Evolutionary conservation across 306 rosid species (phyloP), one percentile per base, ranked within the genome.

Genomic region (Trifolium repens): DNA sequence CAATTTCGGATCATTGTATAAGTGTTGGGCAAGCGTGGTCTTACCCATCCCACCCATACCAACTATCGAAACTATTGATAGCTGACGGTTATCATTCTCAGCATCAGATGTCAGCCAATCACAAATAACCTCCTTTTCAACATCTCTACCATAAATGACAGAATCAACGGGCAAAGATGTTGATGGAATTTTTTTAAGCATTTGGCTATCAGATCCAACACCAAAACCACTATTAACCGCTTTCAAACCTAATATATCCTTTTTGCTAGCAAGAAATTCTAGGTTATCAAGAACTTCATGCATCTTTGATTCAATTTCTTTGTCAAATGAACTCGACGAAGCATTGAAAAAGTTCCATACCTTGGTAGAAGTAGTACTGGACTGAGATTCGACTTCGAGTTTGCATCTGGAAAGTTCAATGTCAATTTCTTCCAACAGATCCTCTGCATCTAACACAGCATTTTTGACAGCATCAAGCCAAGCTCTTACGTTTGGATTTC

Each of bases 401-500:
- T 64, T 64, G 42, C 17, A 19, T 35, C 3, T 26, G 42, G 27
- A 49, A 49, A 64, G 26, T 34, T 49, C 27, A 49, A 7, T 17
- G 53, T 63, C 72, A 7, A 74, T 74, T 22, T 63, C 79, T 30
- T 75, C 79, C 5, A 75, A 35, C 1, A 75, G 26, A 50, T 75
- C 79, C 26, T 75, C 65, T 0, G 78, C 78, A 6, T 74, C 78
- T 16, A 16, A 17, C 0, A n/a, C 62, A 30, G n/a, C 71, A 61
- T 74, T 62, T 32, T 74, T 74, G 49, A 62, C 79, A 16, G 13
- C 50, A 74, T 47, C 79, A 49, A 74, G 71, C 78, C 71, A 74
- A 4, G 50, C 62, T 16, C 34, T 61, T 37, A 74, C 71, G 44
- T 9, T 3, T 0, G 24, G 15, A 17, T 60, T 11, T 27, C 34